A percentile compares a stretch with the other conserved stretches of the same genome.
Conservation (phyloP, 306 rosid species). For the Medicago truncatula region MtrunA17r5.0-ANR NC_053045.1:34884001-34884500, state of each 20-base stretch:
- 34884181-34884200: slow-evolving; percentile 22
- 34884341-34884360: slow-evolving; percentile 27
- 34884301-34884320: background rate
- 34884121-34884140: background rate
- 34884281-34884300: background rate
- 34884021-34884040: slow-evolving; percentile 46
- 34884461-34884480: slow-evolving; percentile 46
- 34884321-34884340: slow-evolving; percentile 28
- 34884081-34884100: slow-evolving; percentile 22
- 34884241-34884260: slow-evolving; percentile 12
- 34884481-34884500: slow-evolving; percentile 42
- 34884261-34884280: slow-evolving; percentile 1
- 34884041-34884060: slow-evolving; percentile 4
- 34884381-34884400: slow-evolving; percentile 13
- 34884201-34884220: slow-evolving; percentile 27
- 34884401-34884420: slow-evolving; percentile 8
- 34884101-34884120: background rate
- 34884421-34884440: slow-evolving; percentile 47
- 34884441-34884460: slow-evolving; percentile 46
- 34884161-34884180: slow-evolving; percentile 32
- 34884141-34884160: slow-evolving; percentile 46
- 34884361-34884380: slow-evolving; percentile 25
- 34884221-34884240: background rate
- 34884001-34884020: slow-evolving; percentile 28
- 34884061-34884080: background rate